A percentile compares a stretch with the other conserved stretches of the same genome.
Evolutionary conservation across 805 yeast genomes (phyloP).

Genomic region (Danielia reshetovae): DNA sequence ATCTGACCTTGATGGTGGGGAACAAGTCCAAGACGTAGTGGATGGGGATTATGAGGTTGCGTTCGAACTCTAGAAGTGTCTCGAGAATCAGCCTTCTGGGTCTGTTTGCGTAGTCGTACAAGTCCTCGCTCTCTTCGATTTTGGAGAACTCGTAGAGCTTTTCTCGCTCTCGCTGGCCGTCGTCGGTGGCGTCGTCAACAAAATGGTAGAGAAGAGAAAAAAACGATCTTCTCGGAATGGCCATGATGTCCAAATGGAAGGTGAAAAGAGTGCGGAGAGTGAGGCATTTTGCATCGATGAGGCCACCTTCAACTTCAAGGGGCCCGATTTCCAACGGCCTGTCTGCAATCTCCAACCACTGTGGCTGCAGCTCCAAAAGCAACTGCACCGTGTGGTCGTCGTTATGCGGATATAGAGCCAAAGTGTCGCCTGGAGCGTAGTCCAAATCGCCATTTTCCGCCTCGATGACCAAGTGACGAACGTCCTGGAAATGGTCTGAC

Average conservation of each 20-base stretch:
- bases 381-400: slow-evolving; percentile 57
- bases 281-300: slow-evolving; percentile 42
- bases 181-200: slow-evolving; percentile 40
- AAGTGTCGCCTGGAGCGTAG: slow-evolving; percentile 77
- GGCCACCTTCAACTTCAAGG: slow-evolving; percentile 54
- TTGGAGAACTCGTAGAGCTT: slow-evolving; percentile 72
- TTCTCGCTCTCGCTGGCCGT: slow-evolving; percentile 69
- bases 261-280: slow-evolving; percentile 72
- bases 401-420: slow-evolving; percentile 74
- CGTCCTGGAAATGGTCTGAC: slow-evolving; percentile 83
- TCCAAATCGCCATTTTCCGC: slow-evolving; percentile 21
- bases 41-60: slow-evolving; percentile 66
- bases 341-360: slow-evolving; percentile 73
- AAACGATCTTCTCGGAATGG: slow-evolving; percentile 82
- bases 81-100: slow-evolving; percentile 88
- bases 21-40: slow-evolving; percentile 72
- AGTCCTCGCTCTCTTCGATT: slow-evolving; percentile 71
- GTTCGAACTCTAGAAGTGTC: slow-evolving; percentile 74
- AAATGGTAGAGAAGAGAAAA: slow-evolving; percentile 74
- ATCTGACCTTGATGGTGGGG: slow-evolving; percentile 75
- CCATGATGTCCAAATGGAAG: slow-evolving; percentile 75
- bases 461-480: slow-evolving; percentile 55
- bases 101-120: slow-evolving; percentile 87
- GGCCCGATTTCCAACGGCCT: slow-evolving; percentile 35
- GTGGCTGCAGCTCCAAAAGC: slow-evolving; percentile 61